phyloP scores from a whole-genome alignment of 495 filamentous ascomycete genomes.

The Podospora bellae-mahoneyi region DNA sequence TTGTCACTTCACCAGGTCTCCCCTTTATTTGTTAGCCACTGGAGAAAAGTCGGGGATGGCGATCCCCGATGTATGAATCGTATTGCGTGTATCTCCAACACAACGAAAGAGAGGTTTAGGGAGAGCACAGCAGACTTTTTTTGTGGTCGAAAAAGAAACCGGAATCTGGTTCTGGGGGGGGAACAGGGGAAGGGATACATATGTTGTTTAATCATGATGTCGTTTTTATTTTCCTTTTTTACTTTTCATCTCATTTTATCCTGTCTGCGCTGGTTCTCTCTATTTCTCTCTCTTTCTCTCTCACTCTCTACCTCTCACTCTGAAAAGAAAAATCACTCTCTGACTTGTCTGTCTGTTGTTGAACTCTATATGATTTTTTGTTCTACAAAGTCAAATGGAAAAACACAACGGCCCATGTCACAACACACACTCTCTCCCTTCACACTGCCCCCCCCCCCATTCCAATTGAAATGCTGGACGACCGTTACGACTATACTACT shows the following conservation, averaged over 20 bases:
- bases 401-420: not conserved
- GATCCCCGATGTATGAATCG: not conserved
- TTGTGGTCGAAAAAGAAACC: not conserved
- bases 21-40: not conserved
- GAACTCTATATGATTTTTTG: not conserved
- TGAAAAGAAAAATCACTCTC: conserved; percentile 5
- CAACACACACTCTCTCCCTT: not conserved
- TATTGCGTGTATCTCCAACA: not conserved
- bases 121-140: not conserved
- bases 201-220: conserved; percentile 44
- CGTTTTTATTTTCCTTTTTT: conserved; percentile 22
- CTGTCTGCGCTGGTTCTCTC: conserved; percentile 16
- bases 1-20: not conserved
- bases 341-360: not conserved
- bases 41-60: not conserved
- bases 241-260: not conserved
- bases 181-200: conserved; percentile 27
- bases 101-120: not conserved
- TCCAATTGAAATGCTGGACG: not conserved
- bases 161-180: not conserved
- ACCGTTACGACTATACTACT: not conserved
- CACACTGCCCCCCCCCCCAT: not conserved
- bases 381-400: not conserved
- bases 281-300: conserved; percentile 9
- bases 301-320: conserved; percentile 9